Base-by-base conservation (phyloP, 1,284 basidiomycete species). In the Peniophora sp. region DNA sequence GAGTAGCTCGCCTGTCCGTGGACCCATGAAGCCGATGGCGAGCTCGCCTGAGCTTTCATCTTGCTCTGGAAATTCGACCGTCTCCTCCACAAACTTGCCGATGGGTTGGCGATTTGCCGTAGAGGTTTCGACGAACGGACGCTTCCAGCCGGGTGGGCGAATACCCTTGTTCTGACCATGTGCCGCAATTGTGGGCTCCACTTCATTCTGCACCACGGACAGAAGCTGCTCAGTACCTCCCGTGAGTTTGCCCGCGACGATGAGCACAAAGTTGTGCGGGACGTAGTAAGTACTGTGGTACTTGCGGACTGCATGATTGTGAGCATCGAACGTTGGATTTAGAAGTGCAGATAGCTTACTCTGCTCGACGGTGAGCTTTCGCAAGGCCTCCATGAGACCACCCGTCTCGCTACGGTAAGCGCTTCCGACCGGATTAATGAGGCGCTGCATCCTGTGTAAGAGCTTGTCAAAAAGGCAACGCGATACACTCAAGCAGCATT, bases 371-470 rank as follows among this genome's bases (percentile, higher is more conserved):
- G 85, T 89, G 51, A 99, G 73, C 9, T 88, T 80, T 36, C 97
- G 79, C 38, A 99, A 71, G 1, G 91, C 92, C 58, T 90, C 84
- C 91, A 98, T 94, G 35, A 99, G 71, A 45, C 97, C 97, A 23
- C 97, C 97, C 0, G 96, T 98, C 72, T 99, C 97, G 62, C 91
- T 95, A 19, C 95, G 80, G 64, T 99, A 98, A 12, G 85, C 97
- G 57, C 89, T 98, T 8, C 78, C 81, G 48, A 77, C 69, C 22
- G 91, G 89, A 61, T 97, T 94, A 36, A 96, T 64, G 24, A 89
- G 68, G 22, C 86, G 83, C 63, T 95, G 91, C 55, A 83, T 73
- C 47, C 92, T 95, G 61, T 48, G 61, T 48, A 32, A 47, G 22
- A 36, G 38, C 51, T 36, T 48, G 43, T 57, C 12, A 63, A 12